phyloP scores from a whole-genome alignment of 1,139 yeast species.

The Hemisphaericaspora xylofermentans region DNA sequence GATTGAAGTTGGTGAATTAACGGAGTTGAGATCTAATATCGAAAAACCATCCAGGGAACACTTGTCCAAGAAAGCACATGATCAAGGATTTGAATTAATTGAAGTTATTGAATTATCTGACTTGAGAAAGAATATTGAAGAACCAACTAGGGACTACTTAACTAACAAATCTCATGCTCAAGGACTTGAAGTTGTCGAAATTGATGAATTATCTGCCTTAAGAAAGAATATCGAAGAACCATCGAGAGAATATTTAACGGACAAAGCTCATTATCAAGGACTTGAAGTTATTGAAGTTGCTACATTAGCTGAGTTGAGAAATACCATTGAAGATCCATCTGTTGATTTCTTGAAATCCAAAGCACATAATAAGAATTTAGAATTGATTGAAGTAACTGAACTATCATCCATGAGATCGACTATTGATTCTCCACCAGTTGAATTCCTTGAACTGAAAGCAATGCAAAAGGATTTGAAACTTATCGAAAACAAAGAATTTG shows the following conservation, averaged over 20 bases:
- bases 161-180: constrained; percentile 17
- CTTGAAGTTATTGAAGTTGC: constrained; percentile 19
- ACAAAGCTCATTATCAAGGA: constrained; percentile 20
- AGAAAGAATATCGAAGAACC: constrained; percentile 15
- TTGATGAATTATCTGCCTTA: constrained; percentile 13
- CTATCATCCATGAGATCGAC: constrained; percentile 7
- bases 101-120: constrained; percentile 13
- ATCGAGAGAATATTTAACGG: constrained; percentile 16
- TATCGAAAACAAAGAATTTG: constrained; percentile 16
- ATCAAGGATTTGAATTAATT: constrained; percentile 16
- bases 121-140: constrained; percentile 7
- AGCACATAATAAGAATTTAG: constrained; percentile 14
- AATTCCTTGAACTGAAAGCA: constrained; percentile 24
- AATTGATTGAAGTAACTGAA: constrained; percentile 8
- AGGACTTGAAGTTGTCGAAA: constrained; percentile 18
- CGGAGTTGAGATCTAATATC: constrained; percentile 6
- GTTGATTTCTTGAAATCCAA: constrained; percentile 24
- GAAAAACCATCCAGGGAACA: constrained; percentile 23
- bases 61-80: constrained; percentile 19
- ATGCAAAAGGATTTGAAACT: constrained; percentile 13
- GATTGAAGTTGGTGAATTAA: constrained; percentile 7
- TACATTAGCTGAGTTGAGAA: constrained; percentile 17
- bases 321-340: constrained; percentile 23
- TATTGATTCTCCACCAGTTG: constrained; percentile 22
- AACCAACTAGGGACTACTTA: constrained; percentile 26